A percentile compares a stretch with the other conserved stretches of the same genome.
Evolutionary conservation across 805 yeast genomes (phyloP).

Genomic region (Wickerhamiella qilinensis): DNA sequence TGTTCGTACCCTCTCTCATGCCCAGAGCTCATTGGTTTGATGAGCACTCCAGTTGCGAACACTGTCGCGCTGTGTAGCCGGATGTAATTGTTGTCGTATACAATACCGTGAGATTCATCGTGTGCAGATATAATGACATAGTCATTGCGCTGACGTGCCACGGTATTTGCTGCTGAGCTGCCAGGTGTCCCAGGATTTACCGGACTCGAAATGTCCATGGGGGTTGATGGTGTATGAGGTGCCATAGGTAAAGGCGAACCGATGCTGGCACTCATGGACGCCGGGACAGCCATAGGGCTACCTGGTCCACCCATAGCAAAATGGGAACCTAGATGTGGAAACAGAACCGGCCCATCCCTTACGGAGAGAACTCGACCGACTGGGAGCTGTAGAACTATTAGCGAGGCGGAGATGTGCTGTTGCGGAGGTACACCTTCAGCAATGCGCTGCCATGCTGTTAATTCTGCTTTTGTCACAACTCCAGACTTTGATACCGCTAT

Average conservation of each 20-base stretch:
- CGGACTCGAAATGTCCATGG: background rate
- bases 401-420: background rate
- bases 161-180: background rate
- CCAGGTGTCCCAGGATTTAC: background rate
- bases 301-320: no score
- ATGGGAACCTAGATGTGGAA: no score
- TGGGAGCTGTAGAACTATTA: background rate
- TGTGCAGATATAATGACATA: conserved; percentile 6
- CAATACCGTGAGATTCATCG: conserved; percentile 8
- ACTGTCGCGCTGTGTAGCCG: conserved; percentile 6
- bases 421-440: background rate
- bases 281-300: background rate
- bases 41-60: conserved; percentile 10
- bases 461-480: background rate
- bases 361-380: background rate
- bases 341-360: no score
- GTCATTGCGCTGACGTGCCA: conserved; percentile 1
- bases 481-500: background rate
- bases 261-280: background rate
- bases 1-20: conserved; percentile 6
- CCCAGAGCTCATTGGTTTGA: conserved; percentile 6
- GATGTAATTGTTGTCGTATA: conserved; percentile 3
- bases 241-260: no score
- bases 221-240: background rate
- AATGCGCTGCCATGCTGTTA: background rate